A percentile compares a stretch with the other conserved stretches of the same genome.
Conservation (phyloP, 2,329 filamentous ascomycete species). For the Huntiella moniliformis region DNA sequence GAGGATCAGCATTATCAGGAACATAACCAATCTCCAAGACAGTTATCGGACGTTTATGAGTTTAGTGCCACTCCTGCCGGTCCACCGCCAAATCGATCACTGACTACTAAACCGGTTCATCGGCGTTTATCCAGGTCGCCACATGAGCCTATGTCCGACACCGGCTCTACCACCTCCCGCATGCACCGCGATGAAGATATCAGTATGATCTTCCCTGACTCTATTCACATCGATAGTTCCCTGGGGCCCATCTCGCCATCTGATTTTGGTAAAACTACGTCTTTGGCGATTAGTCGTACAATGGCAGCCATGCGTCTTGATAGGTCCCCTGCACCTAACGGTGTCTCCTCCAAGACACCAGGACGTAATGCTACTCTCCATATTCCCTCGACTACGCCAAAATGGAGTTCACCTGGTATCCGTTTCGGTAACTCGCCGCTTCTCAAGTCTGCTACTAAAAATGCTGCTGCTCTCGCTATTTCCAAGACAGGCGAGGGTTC, state of each 20-base stretch:
- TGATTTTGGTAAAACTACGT: conserved; percentile 37
- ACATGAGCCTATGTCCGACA: conserved; percentile 3
- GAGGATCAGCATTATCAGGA: not conserved
- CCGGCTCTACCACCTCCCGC: conserved; percentile 9
- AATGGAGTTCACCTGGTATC: conserved; percentile 1
- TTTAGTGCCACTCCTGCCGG: conserved; percentile 1
- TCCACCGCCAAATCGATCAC: not conserved
- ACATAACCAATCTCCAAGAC: not conserved
- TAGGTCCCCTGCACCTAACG: conserved; percentile 1
- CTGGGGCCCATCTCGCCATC: conserved; percentile 20
- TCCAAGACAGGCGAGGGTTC: not conserved
- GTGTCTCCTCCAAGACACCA: not conserved
- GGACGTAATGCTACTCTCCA: conserved; percentile 1
- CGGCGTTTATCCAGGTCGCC: not conserved
- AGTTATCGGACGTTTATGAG: not conserved
- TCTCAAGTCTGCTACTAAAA: conserved; percentile 6
- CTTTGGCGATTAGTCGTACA: conserved; percentile 35
- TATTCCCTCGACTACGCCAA: not conserved
- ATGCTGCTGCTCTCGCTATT: conserved; percentile 1
- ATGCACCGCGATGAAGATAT: conserved; percentile 26
- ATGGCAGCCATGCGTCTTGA: conserved; percentile 23
- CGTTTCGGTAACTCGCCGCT: conserved; percentile 8
- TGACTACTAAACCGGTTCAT: no score
- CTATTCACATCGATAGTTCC: conserved; percentile 29
- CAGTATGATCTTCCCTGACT: conserved; percentile 40